A percentile compares a stretch with the other conserved stretches of the same genome.
Evolutionary conservation across 305 asterid genomes (phyloP).

Genomic region (Solanum chacoense): DNA sequence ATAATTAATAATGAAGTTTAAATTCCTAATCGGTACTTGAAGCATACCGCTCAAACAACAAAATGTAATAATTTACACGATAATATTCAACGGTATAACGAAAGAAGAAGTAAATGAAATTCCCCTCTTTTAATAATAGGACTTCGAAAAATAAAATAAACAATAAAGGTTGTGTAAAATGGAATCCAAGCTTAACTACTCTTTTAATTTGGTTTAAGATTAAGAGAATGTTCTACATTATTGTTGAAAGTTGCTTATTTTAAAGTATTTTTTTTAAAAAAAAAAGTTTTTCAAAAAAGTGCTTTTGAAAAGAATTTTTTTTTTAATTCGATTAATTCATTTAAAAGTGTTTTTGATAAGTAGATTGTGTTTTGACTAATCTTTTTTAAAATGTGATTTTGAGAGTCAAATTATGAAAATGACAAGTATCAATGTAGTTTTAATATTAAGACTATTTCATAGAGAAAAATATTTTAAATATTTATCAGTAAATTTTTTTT

Average conservation of each 20-base stretch:
- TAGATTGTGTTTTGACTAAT: not conserved
- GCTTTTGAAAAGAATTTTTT: not conserved
- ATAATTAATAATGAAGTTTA: not conserved
- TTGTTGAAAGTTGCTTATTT: too few relatives aligned
- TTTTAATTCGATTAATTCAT: too few relatives aligned
- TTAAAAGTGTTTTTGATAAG: not conserved
- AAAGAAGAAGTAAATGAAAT: not conserved
- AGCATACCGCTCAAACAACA: not conserved
- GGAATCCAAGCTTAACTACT: not conserved
- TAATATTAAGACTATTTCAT: not conserved
- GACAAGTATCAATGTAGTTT: not conserved
- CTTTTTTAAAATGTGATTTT: not conserved
- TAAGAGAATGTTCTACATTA: not conserved
- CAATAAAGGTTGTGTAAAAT: not conserved
- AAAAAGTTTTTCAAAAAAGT: too few relatives aligned
- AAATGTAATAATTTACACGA: not conserved
- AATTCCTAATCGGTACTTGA: not conserved
- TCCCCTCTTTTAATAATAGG: not conserved
- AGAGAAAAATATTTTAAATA: not conserved
- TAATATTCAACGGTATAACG: not conserved
- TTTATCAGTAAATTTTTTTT: not conserved
- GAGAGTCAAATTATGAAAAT: not conserved
- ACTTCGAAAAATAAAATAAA: not conserved
- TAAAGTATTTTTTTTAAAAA: not conserved
- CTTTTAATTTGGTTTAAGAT: not conserved